Conservation (phyloP, 2,329 filamentous ascomycete species). For the Trichoderma sp. region DNA sequence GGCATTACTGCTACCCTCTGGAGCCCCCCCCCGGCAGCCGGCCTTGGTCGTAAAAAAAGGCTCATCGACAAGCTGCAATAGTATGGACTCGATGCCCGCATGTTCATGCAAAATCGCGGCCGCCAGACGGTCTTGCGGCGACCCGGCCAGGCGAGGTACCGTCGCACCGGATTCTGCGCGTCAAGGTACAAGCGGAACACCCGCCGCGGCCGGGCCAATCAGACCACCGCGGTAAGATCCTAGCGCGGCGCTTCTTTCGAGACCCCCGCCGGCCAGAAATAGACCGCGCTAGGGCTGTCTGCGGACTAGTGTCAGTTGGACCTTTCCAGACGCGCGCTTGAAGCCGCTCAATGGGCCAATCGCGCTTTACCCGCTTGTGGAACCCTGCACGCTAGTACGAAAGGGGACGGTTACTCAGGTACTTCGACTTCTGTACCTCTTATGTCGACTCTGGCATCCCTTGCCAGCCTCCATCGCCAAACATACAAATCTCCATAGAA, state of each 20-base stretch:
- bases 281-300: neutral
- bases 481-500: neutral
- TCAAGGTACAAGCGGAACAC: constrained; percentile 2
- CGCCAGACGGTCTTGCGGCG: constrained; percentile 6
- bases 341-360: constrained; percentile 7
- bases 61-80: neutral
- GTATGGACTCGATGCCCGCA: no score
- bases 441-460: neutral
- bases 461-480: neutral
- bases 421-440: neutral
- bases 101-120: constrained; percentile 8
- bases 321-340: constrained; percentile 31
- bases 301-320: neutral
- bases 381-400: neutral
- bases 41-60: neutral
- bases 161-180: neutral
- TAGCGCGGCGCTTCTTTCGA: constrained; percentile 23
- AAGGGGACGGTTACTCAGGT: neutral
- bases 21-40: constrained; percentile 1
- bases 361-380: constrained; percentile 10
- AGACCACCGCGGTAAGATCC: constrained; percentile 29
- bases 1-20: constrained; percentile 1
- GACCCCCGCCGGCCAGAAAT: constrained; percentile 10
- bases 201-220: constrained; percentile 24
- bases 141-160: constrained; percentile 13